Evolutionary conservation across 441 rosid species (phyloP).

Genomic region (Macaranga tanarius): DNA sequence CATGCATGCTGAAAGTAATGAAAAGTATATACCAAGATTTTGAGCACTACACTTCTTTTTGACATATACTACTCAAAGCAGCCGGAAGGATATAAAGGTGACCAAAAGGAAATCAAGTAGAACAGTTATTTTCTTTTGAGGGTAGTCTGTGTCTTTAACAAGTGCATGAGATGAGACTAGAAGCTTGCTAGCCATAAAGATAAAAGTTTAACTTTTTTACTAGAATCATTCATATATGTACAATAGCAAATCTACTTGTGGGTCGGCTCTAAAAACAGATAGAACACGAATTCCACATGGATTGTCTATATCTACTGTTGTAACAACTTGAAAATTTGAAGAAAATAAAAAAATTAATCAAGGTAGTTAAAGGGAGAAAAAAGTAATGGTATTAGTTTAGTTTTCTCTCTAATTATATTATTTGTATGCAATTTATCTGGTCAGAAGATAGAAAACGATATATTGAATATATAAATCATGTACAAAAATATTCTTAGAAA

Average conservation of each 20-base stretch:
- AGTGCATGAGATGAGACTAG: conserved; percentile 14
- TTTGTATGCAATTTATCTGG: too few species aligned
- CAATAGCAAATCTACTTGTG: conserved; percentile 20
- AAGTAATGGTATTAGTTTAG: too few species aligned
- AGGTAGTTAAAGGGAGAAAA: background rate
- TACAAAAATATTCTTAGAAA: too few species aligned
- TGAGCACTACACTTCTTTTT: background rate
- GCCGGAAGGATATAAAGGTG: conserved; percentile 1
- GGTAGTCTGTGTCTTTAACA: background rate
- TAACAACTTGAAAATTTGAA: background rate
- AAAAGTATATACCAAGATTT: background rate
- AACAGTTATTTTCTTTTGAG: background rate
- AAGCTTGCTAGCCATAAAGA: background rate
- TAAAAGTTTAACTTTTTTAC: background rate
- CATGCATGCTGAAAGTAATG: too few species aligned
- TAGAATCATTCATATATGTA: conserved; percentile 3
- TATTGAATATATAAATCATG: too few species aligned
- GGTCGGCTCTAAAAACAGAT: conserved; percentile 22
- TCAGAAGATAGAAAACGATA: too few species aligned
- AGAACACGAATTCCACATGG: conserved; percentile 35
- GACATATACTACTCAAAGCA: conserved; percentile 3
- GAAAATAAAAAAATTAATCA: background rate
- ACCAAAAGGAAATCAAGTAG: conserved; percentile 4
- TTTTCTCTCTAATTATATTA: too few species aligned
- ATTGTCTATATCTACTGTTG: conserved; percentile 25